Base-by-base conservation (phyloP, 1,284 basidiomycete genomes). In the Leccinum huronense region DNA sequence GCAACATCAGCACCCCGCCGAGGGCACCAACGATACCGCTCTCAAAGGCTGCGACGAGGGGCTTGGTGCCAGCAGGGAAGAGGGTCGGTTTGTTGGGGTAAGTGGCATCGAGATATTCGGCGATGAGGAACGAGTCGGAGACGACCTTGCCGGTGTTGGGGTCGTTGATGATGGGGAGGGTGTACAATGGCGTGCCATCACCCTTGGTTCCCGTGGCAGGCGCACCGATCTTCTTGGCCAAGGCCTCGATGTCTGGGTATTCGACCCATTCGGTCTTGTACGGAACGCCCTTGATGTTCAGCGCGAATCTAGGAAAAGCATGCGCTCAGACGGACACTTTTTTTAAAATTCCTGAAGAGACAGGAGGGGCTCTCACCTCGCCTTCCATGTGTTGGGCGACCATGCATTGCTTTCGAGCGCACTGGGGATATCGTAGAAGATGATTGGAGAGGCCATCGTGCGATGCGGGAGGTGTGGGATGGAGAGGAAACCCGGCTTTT, bases 221-320 rank as follows among this genome's bases (percentile, higher is more conserved):
- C 6, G 75, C 78, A 2, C 74, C 72, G 33, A 81, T 69, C 57
- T 67, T 67, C 40, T 72, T 69, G 27, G 75, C 71, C 16, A 73
- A 65, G 3, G 69, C 56, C 30, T 73, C 75, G 40, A 81, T 76
- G 67, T 80, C 77, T 10, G 78, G 76, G 65, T 70, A 78, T 54
- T 78, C 74, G 16, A 81, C 67, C 77, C 78, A 80, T 57, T 71
- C 71, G 10, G 80, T 81, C 64, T 71, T 74, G 70, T 80, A 71
- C 9, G 78, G 70, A 48, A 81, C 40, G 8, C 71, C 71, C 66
- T 82, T 81, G 70, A 76, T 76, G 61, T 80, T 80, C 14, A 80
- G 69, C 5, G 74, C 71, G 33, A 75, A 73, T 65, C 80, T 81
- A 62, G 14, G 42, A 6, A 19, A 33, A 33, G 23, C 27, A 16